Conservation (phyloP, 1,139 yeast species). For the Pichia sp. region DNA sequence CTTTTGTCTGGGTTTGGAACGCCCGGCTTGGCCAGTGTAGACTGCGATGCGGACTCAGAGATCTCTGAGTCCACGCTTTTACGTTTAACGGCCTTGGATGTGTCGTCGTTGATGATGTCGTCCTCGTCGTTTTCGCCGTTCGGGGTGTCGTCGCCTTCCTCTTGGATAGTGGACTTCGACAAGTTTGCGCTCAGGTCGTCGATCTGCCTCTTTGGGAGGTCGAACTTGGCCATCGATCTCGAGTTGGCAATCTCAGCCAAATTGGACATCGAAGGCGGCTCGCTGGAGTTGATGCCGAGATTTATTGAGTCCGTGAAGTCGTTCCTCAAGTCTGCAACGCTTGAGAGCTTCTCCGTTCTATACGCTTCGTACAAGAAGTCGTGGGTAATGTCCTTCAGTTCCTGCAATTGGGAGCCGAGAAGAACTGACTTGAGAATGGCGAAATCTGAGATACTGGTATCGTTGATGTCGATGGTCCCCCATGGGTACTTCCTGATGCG, state of each 20-base stretch:
- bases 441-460: slow-evolving; percentile 59
- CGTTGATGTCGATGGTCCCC: slow-evolving; percentile 41
- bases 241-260: slow-evolving; percentile 54
- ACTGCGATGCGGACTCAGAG: slow-evolving; percentile 39
- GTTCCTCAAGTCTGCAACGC: slow-evolving; percentile 30
- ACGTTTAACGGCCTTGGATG: slow-evolving; percentile 8
- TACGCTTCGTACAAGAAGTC: slow-evolving; percentile 64
- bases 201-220: slow-evolving; percentile 15
- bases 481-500: slow-evolving; percentile 43
- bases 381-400: slow-evolving; percentile 67
- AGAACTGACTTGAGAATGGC: slow-evolving; percentile 61
- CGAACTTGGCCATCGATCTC: slow-evolving; percentile 31
- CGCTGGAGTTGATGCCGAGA: slow-evolving; percentile 15
- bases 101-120: slow-evolving; percentile 7
- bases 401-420: slow-evolving; percentile 75
- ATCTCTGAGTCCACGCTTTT: slow-evolving; percentile 32
- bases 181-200: slow-evolving; percentile 6
- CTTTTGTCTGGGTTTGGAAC: neutral
- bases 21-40: slow-evolving; percentile 51
- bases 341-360: slow-evolving; percentile 58
- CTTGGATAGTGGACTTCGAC: slow-evolving; percentile 26
- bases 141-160: slow-evolving; percentile 9
- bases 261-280: slow-evolving; percentile 58
- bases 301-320: slow-evolving; percentile 22
- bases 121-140: neutral